Evolutionary conservation across 2,329 filamentous ascomycete genomes (phyloP), one percentile per base, ranked within the genome.

Genomic region (Nigrospora osmanthi): DNA sequence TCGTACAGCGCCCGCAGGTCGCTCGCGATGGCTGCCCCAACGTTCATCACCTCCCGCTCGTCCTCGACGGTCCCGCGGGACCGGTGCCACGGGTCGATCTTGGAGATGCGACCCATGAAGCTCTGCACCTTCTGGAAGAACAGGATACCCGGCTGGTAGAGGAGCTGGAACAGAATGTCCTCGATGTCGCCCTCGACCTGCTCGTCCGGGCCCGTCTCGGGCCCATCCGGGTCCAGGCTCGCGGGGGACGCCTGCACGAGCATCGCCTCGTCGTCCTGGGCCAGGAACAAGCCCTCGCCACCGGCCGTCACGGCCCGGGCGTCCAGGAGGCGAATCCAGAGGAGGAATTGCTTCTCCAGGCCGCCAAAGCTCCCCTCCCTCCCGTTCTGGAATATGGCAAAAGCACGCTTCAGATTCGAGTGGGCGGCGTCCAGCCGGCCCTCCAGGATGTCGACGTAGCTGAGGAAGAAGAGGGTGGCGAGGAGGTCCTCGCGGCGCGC

Each of bases 61-160:
- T 79, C 76, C 41, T 76, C 68, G 11, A 79, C 75, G 0, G 74
- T 79, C 5, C 75, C 75, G 9, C 75, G 67, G 19, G 67, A 68
- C 11, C 75, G 69, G 54, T 79, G 75, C 72, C 73, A 78, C 1
- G 68, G 74, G 45, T 78, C 74, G 43, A 79, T 78, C 45, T 71
- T 69, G 7, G 75, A 73, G 40, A 79, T 77, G 6, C 73, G 66
- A 2, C 75, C 75, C 62, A 77, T 76, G 53, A 78, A 77, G 32
- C 70, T 73, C 53, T 76, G 75, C 0, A 78, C 72, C 48, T 77
- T 75, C 44, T 79, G 75, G 50, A 75, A 80, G 55, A 80, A 80
- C 3, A 73, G 61, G 16, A 77, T 69, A 0, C 74, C 74, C 0
- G 74, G 75, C n/a, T 75, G 70, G 49, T 76, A 77, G 3, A 78